Evolutionary conservation across 2,329 filamentous ascomycete species (phyloP), one percentile per base, ranked within the genome.

Genomic region (Hypoxylon rubiginosum): DNA sequence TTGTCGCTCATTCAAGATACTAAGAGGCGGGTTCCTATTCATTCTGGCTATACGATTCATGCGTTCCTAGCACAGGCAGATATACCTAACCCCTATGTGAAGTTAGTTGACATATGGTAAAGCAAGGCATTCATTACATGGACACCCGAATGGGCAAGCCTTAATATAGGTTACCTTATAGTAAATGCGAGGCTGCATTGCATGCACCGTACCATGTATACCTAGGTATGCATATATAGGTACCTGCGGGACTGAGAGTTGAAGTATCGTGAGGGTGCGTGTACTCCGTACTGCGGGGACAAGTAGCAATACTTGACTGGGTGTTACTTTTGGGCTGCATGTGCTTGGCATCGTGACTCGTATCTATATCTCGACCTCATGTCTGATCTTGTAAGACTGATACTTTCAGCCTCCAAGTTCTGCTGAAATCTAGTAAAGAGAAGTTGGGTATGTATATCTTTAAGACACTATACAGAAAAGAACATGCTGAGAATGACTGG

Each of bases 301-400:
- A 74, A 66, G 73, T 74, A 72, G 66, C 64, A 57, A 72, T 75
- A 74, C 73, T 63, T 72, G 41, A 39, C 50, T 48, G 58, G 43
- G 32, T 57, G 41, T 26, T 62, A 64, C 58, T 57, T 36, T 55
- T 64, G 67, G 52, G 30, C 58, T 63, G 60, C 61, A 59, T 60
- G 48, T 59, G 45, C 71, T 74, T 74, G 71, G 71, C 72, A 66
- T 67, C 55, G 73, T 71, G 59, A 66, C 64, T 56, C 56, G 65
- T 52, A 62, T 45, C 50, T 34, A 53, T 53, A 52, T 51, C 52
- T 51, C 34, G 24, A 34, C 46, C 24, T 41, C 45, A 53, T 36
- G 34, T 63, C 13, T 32, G 49, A 41, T 32, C 24, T 39, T 45
- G 39, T 34, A 15, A 9, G n/a, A 15, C 17, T 41, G 50, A 13